These are phyloP conservation scores for Madurella mycetomatis DNA, from an alignment of 2,329 filamentous ascomycete species.

Conservation along the genomic window DNA sequence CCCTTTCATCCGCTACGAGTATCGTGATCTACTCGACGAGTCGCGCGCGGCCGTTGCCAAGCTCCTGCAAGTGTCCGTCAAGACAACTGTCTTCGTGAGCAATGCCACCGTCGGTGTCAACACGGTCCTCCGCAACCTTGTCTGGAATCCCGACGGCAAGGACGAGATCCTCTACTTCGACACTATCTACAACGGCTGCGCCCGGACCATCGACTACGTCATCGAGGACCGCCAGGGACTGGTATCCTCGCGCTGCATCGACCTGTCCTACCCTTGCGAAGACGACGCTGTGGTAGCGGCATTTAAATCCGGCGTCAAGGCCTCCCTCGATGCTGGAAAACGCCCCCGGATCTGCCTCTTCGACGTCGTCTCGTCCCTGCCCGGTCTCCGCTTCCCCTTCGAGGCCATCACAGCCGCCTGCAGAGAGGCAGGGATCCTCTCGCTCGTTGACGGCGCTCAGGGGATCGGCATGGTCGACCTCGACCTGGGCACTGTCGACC, in stretches of 20 bases:
- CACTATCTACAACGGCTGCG: conserved; percentile 74
- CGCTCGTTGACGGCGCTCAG: conserved; percentile 80
- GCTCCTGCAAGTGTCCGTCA: conserved; percentile 60
- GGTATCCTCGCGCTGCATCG: conserved; percentile 50
- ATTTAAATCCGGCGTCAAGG: conserved; percentile 57
- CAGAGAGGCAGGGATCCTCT: conserved; percentile 62
- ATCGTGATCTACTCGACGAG: conserved; percentile 58
- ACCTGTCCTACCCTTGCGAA: conserved; percentile 62
- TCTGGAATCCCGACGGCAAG: conserved; percentile 62
- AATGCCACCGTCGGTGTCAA: conserved; percentile 80
- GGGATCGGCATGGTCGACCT: conserved; percentile 73
- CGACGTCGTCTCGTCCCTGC: conserved; percentile 74
- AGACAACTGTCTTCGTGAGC: conserved; percentile 69
- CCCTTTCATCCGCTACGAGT: conserved; percentile 67
- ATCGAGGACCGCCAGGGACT: conserved; percentile 56
- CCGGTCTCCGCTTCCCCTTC: conserved; percentile 77
- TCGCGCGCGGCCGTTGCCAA: conserved; percentile 60
- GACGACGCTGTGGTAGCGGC: conserved; percentile 60
- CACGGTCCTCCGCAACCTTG: conserved; percentile 71
- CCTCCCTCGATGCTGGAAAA: conserved; percentile 52
- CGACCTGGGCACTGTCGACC: conserved; percentile 60
- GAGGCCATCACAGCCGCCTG: conserved; percentile 62
- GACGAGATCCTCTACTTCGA: conserved; percentile 78
- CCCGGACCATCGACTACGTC: conserved; percentile 66
- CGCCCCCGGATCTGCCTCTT: conserved; percentile 66